Base-by-base conservation (phyloP, 148 eudicot species). In the Rhododendron mucronatum region DNA sequence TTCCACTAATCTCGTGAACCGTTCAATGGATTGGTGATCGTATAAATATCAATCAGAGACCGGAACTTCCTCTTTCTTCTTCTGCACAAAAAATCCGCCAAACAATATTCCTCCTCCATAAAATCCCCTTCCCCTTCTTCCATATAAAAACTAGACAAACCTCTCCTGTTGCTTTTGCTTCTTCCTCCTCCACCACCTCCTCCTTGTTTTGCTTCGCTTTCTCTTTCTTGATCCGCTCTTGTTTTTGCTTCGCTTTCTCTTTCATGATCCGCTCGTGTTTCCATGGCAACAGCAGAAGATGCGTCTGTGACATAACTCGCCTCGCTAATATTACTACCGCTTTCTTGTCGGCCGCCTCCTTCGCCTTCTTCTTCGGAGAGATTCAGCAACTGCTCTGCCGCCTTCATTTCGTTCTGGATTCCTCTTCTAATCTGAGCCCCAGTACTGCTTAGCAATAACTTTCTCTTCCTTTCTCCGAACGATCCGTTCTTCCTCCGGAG, bases 1-100 rank as follows among this genome's bases (percentile, higher is more conserved):
- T 1, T 51, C 16, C 3, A 14, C 55, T 13, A 51, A 13, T 41
- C 7, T 7, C 45, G 45, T 41, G 45, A 13, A 11, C 16, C 67
- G 26, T n/a, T 47, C n/a, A 21, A 78, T 10, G n/a, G 81, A 69
- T 77, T 73, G 4, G 88, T 86, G 2, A 2, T 77, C n/a, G 73
- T 45, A 41, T 86, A 86, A 23, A 86, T 15, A 41, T 86, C 88
- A 15, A 39, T 80, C 15, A 86, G 18, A 59, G 81, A 35, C 28
- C 85, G 84, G 65, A 82, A 86, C 84, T 61, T 82, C 84, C 74
- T 61, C 50, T 61, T 82, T 5, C 74, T 37, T 30, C 12, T 26
- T 9, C 61, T 69, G 75, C 30, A 28, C 33, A 26, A 11, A 65
- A 69, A 1, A n/a, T 28, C 82, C 30, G 53, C 59, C 13, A 69